Conservation (phyloP, 2,329 filamentous ascomycete species). For the Alternaria arbusti region DNA sequence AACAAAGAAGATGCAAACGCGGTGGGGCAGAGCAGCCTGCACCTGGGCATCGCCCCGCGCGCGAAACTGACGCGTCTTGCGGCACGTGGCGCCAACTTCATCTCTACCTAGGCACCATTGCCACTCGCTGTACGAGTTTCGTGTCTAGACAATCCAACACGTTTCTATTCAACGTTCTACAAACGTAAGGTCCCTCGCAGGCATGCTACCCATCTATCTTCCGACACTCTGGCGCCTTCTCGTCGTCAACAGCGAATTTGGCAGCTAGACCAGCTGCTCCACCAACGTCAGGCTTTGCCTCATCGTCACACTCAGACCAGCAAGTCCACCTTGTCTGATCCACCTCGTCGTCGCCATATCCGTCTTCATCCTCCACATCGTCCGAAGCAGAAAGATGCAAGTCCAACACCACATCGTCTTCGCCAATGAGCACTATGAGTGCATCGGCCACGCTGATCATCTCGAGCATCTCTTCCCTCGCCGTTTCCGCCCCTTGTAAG, state of each 20-base stretch:
- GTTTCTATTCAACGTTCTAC: neutral
- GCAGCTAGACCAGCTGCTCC: neutral
- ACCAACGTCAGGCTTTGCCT: neutral
- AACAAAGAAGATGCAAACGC: neutral
- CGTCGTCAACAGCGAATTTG: neutral
- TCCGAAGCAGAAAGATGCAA: neutral
- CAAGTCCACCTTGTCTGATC: neutral
- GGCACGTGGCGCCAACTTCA: neutral
- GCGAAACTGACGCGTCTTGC: neutral
- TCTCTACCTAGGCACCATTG: neutral
- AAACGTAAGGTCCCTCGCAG: fast-evolving
- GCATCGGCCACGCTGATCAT: neutral
- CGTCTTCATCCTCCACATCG: neutral
- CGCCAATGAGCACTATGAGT: neutral
- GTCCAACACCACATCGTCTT: neutral
- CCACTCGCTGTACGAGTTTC: neutral
- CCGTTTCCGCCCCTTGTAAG: neutral
- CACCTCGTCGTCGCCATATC: neutral
- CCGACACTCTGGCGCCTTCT: neutral
- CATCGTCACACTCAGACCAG: neutral
- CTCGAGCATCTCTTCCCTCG: neutral
- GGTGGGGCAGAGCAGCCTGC: neutral
- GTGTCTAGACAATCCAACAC: neutral
- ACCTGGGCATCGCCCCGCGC: neutral
- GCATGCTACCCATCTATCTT: neutral